A percentile compares a stretch with the other conserved stretches of the same genome.
Conservation (phyloP, 106 monocot species). For the Dendrobium nobile region DNA sequence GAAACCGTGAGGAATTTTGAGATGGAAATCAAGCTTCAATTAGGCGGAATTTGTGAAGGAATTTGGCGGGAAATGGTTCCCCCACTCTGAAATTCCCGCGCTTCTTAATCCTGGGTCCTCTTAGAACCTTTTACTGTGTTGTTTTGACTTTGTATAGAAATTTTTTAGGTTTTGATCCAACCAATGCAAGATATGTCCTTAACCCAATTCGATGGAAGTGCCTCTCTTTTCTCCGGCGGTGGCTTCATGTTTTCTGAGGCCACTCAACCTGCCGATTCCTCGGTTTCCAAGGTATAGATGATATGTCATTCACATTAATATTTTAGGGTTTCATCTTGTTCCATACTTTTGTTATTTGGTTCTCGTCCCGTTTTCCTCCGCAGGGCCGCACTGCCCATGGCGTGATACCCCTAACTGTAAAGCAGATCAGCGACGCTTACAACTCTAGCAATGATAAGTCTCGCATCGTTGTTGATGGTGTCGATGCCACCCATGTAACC, state of each 20-base stretch:
- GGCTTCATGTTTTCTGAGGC: conserved; percentile 83
- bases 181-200: conserved; percentile 19
- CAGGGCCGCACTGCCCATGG: conserved; percentile 47
- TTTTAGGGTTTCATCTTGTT: background rate
- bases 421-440: conserved; percentile 81
- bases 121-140: background rate
- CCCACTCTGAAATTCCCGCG: background rate
- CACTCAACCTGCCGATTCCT: conserved; percentile 54
- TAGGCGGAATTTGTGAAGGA: too few relatives aligned
- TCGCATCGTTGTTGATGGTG: conserved; percentile 59
- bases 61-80: conserved; percentile 4
- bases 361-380: background rate
- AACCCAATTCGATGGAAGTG: conserved; percentile 39
- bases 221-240: conserved; percentile 72
- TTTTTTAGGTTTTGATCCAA: conserved; percentile 1
- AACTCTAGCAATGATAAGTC: conserved; percentile 68
- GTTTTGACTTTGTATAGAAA: background rate
- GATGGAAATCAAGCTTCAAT: background rate
- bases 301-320: background rate
- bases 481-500: conserved; percentile 60
- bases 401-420: conserved; percentile 72
- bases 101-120: background rate
- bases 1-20: too few relatives aligned
- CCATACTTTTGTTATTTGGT: background rate
- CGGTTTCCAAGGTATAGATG: conserved; percentile 37